Evolutionary conservation across 768 basidiomycete genomes (phyloP), one percentile per base, ranked within the genome.

Genomic region (Lactarius psammicola): DNA sequence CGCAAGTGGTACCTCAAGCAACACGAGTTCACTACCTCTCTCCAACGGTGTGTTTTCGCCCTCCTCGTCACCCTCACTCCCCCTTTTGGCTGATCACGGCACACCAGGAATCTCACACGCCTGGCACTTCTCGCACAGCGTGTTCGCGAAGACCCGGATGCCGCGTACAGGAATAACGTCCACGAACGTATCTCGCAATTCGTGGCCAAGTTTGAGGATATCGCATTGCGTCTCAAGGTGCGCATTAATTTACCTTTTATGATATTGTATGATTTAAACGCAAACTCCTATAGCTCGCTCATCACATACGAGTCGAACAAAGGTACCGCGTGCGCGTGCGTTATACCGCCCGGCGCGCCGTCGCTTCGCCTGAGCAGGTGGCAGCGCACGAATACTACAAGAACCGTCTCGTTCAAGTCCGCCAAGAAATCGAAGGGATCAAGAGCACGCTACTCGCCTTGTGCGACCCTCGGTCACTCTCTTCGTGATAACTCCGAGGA

Each of bases 1-100:
- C 23, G 51, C 9, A 67, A 67, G n/a, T 67, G 66, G 66, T 67
- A 63, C 53, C 17, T 67, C 51, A 67, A 63, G 62, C 66, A 67
- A 44, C 66, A 67, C 51, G 57, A 67, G n/a, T 66, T 62, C 33
- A 66, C 65, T 44, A 55, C 61, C 51, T 66, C 65, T 23, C 60
- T 66, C n/a, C 65, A 66, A 4, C 46, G 65, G 65, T 66, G 5
- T 18, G 56, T n/a, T n/a, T n/a, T n/a, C 54, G 17, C 54, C 2
- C 8, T 46, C 31, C 17, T 8, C n/a, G n/a, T n/a, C n/a, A n/a
- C n/a, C n/a, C n/a, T n/a, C n/a, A n/a, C n/a, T n/a, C n/a, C n/a
- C n/a, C n/a, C n/a, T n/a, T n/a, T 30, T 28, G 13, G 1, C 9
- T n/a, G 9, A 10, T 26, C 40, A 34, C 30, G 23, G n/a, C n/a